Evolutionary conservation across 2,329 filamentous ascomycete genomes (phyloP).

Genomic region (Fusarium avenaceum): DNA sequence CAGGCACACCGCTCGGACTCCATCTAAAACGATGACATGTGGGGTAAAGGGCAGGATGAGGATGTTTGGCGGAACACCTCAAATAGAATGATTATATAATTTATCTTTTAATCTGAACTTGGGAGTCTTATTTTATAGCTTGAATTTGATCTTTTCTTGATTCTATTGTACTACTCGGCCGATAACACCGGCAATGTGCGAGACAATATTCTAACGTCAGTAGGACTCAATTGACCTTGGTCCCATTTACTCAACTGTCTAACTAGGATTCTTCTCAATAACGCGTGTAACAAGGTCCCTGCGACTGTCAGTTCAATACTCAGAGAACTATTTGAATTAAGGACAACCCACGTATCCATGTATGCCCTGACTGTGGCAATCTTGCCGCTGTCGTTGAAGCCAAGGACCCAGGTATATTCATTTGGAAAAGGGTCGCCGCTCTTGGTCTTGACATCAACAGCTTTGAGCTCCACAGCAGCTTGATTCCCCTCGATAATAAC

Average conservation of each 20-base stretch:
- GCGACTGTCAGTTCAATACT: rapidly evolving
- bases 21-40: too few relatives aligned
- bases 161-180: too few relatives aligned
- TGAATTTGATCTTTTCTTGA: too few relatives aligned
- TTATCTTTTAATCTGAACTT: too few relatives aligned
- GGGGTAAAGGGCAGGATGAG: too few relatives aligned
- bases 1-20: too few relatives aligned
- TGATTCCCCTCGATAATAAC: neutral
- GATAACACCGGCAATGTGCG: too few relatives aligned
- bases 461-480: constrained; percentile 6
- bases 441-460: neutral
- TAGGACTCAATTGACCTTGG: too few relatives aligned
- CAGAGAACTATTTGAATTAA: neutral
- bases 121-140: too few relatives aligned
- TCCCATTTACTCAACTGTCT: neutral
- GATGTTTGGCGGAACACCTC: too few relatives aligned
- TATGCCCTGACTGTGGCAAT: constrained; percentile 5
- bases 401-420: constrained; percentile 1
- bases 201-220: too few relatives aligned
- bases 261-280: constrained; percentile 9
- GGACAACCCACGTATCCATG: constrained; percentile 5
- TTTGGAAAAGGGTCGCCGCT: neutral
- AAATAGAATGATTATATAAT: too few relatives aligned
- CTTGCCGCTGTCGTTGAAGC: constrained; percentile 1
- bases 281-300: constrained; percentile 8